Evolutionary conservation across 306 rosid species (phyloP).

Genomic region (Boehmeria nivea): DNA sequence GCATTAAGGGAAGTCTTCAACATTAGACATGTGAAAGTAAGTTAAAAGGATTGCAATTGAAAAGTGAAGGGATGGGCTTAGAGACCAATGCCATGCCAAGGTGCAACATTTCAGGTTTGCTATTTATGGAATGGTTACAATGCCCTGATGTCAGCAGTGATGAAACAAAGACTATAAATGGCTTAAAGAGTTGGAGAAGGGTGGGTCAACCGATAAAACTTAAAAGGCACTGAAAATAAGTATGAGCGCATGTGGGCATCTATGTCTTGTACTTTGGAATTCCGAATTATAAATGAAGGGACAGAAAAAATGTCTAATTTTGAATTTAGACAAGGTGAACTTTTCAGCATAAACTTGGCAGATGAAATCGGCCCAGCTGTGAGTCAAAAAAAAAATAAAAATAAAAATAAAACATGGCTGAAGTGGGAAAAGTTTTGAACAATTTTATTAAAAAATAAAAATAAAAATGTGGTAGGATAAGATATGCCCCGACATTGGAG

Average conservation of each 20-base stretch:
- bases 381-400: background rate
- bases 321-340: background rate
- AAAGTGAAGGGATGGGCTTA: too few relatives aligned
- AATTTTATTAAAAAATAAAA: too few relatives aligned
- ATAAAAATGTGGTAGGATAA: too few relatives aligned
- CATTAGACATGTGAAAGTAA: too few relatives aligned
- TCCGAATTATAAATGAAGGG: background rate
- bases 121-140: too few relatives aligned
- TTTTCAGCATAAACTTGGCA: background rate
- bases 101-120: too few relatives aligned
- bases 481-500: too few relatives aligned
- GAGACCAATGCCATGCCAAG: too few relatives aligned
- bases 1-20: too few relatives aligned
- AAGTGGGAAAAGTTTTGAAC: too few relatives aligned
- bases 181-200: background rate
- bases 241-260: background rate
- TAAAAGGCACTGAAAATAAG: background rate
- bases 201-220: constrained; percentile 2
- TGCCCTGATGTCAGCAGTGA: constrained; percentile 16
- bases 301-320: background rate
- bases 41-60: too few relatives aligned
- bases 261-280: background rate
- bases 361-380: background rate
- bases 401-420: too few relatives aligned
- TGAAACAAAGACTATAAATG: constrained; percentile 1